A percentile compares a stretch with the other conserved stretches of the same genome.
Conservation (phyloP, 1,139 yeast species). For the Hanseniaspora sp. region DNA sequence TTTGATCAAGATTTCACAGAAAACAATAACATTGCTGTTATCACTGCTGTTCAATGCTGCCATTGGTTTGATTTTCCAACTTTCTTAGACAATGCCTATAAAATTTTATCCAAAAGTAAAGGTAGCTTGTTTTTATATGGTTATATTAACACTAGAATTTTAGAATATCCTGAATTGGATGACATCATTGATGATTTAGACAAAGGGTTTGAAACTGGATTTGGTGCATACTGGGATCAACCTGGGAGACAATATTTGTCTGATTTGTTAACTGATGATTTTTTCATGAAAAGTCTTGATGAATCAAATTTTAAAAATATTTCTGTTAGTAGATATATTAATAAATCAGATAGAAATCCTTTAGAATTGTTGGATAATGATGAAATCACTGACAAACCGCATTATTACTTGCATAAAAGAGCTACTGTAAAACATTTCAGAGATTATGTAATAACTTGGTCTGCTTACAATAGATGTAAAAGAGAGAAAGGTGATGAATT, state of each 20-base stretch:
- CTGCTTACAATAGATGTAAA: constrained; percentile 62
- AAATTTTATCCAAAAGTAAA: constrained; percentile 34
- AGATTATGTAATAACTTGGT: constrained; percentile 51
- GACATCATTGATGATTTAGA: constrained; percentile 30
- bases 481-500: constrained; percentile 27
- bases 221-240: constrained; percentile 66
- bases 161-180: constrained; percentile 34
- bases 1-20: constrained; percentile 18
- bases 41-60: constrained; percentile 67
- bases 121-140: constrained; percentile 73
- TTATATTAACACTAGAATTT: constrained; percentile 56
- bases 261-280: constrained; percentile 33
- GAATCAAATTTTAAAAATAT: constrained; percentile 36
- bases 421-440: constrained; percentile 38
- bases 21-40: constrained; percentile 40
- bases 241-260: constrained; percentile 56
- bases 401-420: constrained; percentile 26
- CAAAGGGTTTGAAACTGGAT: constrained; percentile 33
- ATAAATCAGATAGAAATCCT: constrained; percentile 26
- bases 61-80: constrained; percentile 61
- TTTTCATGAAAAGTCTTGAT: constrained; percentile 30
- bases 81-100: constrained; percentile 42
- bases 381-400: constrained; percentile 32
- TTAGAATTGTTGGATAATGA: constrained; percentile 19
- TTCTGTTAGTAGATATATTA: constrained; percentile 33